These are phyloP conservation scores for Lactarius quietus DNA, from an alignment of 768 basidiomycete species.

Conservation along the genomic window DNA sequence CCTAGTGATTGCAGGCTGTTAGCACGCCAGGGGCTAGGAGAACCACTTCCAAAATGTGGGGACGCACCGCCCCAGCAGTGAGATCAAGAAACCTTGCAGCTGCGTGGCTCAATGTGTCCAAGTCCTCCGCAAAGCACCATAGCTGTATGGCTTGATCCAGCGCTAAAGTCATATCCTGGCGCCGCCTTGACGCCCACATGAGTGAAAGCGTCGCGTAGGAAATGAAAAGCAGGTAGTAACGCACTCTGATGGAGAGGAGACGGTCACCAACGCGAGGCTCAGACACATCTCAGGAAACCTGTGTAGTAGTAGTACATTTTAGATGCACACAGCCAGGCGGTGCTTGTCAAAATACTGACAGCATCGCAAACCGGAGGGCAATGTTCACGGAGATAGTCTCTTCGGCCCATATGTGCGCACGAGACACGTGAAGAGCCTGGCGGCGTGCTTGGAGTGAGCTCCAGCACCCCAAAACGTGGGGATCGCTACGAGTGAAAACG, in stretches of 20 bases:
- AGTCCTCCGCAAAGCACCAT: slow-evolving; percentile 63
- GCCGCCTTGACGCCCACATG: slow-evolving; percentile 35
- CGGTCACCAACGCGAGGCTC: slow-evolving; percentile 65
- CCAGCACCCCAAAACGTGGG: slow-evolving; percentile 1
- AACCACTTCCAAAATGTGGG: neutral
- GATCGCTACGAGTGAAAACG: neutral
- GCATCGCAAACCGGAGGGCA: slow-evolving; percentile 58
- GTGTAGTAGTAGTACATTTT: neutral
- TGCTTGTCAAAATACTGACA: slow-evolving; percentile 44
- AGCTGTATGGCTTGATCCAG: slow-evolving; percentile 58
- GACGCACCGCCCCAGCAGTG: slow-evolving; percentile 53
- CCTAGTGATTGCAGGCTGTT: neutral
- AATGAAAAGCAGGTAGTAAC: slow-evolving; percentile 28
- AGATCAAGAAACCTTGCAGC: slow-evolving; percentile 56
- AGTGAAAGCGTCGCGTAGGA: neutral
- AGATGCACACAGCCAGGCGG: neutral
- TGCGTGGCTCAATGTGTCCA: slow-evolving; percentile 64
- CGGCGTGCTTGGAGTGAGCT: neutral
- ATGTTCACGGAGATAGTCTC: slow-evolving; percentile 37
- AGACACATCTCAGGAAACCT: slow-evolving; percentile 73
- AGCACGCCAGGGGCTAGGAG: neutral
- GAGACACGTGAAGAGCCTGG: slow-evolving; percentile 60
- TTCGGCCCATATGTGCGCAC: slow-evolving; percentile 63
- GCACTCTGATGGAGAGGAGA: slow-evolving; percentile 65
- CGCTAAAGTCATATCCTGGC: slow-evolving; percentile 56